Base-by-base conservation (phyloP, 495 filamentous ascomycete species). In the Sphaerosporella brunnea region DNA sequence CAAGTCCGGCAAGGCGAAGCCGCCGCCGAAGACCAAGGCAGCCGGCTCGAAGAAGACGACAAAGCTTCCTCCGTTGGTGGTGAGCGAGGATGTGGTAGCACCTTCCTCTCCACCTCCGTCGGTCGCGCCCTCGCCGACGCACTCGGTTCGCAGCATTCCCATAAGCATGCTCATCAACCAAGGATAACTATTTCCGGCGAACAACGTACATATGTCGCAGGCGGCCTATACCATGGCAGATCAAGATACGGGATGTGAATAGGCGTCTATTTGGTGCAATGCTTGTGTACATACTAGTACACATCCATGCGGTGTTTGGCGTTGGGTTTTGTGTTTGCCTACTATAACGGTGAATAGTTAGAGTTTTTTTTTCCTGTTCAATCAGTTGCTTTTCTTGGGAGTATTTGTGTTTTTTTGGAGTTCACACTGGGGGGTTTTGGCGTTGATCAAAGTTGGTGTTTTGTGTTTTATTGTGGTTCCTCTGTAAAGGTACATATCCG, bases 111-210 rank as follows among this genome's bases (percentile, higher is more conserved):
- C 40, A 11, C 4, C 21, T 8, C 20, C 40, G 13, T 43, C 40
- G 3, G 26, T 7, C 20, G 26, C 26, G 24, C 40, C 40, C 24
- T 43, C 40, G 23, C 40, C 40, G 13, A 25, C 18, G 13, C 21
- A 13, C 11, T 24, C 21, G 8, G 24, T 26, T 2, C 37, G 37
- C 13, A 40, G 37, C 40, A 43, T 43, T 26, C 19, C 40, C n/a
- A 23, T 43, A 11, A 43, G 23, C 24, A 43, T 19, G 13, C 24
- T 43, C 21, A 19, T 43, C 19, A 43, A 43, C 23, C 26, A 40
- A 21, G n/a, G 28, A 32, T 32, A 13, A 13, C 28, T 32, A n/a
- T n/a, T n/a, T n/a, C n/a, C n/a, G n/a, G n/a, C n/a, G n/a, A n/a
- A n/a, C n/a, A n/a, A n/a, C n/a, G n/a, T n/a, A n/a, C n/a, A n/a